Base-by-base conservation (phyloP, 495 filamentous ascomycete genomes). In the Podospora conica region DNA sequence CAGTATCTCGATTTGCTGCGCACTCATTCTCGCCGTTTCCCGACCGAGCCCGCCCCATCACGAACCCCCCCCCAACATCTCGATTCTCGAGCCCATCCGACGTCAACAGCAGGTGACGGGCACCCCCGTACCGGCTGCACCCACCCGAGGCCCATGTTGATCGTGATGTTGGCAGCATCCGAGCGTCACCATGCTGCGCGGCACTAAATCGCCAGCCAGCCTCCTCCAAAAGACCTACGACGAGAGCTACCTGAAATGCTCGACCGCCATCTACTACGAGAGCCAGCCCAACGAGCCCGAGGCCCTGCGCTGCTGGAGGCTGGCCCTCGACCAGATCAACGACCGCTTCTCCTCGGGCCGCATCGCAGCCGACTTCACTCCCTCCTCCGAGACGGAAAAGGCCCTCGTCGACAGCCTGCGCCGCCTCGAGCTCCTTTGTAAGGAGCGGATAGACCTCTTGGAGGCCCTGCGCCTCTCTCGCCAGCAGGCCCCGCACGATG, bases 201-300 rank as follows among this genome's bases (percentile, higher is more conserved):
- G 91, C 80, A 89, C 85, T 81, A 91, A 89, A 62, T 70, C 71
- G 22, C 63, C 85, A 55, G 82, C 86, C 68, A 88, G 92, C 75
- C 87, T 88, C 63, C 83, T 97, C 76, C 95, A 98, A 82, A 97
- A 97, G 84, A 96, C 92, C 64, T 97, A 97, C 79, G 93, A 98
- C 81, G 92, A 97, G 72, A 92, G 90, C 77, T 96, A 96, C 77
- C 81, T 97, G 64, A 90, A 88, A 68, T 96, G 92, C 76, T 97
- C 93, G 1, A 98, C 93, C 10, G 95, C 95, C 65, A 90, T 97
- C 67, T 96, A 96, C 78, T 96, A 95, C 75, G 93, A 97, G 76
- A 88, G 88, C 71, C 90, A 96, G 92, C 92, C 92, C 70, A 93
- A 98, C 74, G 92, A 98, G 78, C 83, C 84, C 61, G 95, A 98